These are phyloP conservation scores for Cucurbitaria berberidis DNA, from an alignment of 2,329 filamentous ascomycete genomes.

Conservation along the genomic window DNA sequence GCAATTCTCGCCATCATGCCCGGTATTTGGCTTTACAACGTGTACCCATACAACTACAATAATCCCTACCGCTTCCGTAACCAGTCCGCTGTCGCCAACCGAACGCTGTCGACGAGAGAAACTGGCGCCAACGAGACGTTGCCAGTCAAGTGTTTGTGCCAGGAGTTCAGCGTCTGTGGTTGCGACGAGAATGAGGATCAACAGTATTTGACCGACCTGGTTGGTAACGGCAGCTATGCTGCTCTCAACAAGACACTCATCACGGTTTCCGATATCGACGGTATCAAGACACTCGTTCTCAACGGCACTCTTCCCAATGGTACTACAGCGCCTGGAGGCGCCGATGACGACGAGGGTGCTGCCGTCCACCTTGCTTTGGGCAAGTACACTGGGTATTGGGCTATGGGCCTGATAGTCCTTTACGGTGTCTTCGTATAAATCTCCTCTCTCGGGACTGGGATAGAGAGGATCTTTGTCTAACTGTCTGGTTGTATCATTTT, in stretches of 20 bases:
- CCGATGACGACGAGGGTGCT: slow-evolving; percentile 36
- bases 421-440: slow-evolving; percentile 30
- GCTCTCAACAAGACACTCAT: slow-evolving; percentile 67
- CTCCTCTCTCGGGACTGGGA: neutral
- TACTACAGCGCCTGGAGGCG: slow-evolving; percentile 51
- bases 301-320: slow-evolving; percentile 76
- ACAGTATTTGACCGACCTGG: slow-evolving; percentile 65
- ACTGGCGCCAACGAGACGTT: slow-evolving; percentile 62
- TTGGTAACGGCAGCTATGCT: slow-evolving; percentile 62
- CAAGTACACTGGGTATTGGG: slow-evolving; percentile 48
- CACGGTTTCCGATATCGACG: slow-evolving; percentile 67
- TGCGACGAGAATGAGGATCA: slow-evolving; percentile 71
- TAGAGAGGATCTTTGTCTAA: neutral
- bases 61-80: slow-evolving; percentile 63
- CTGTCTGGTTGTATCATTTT: neutral
- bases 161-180: slow-evolving; percentile 63
- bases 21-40: slow-evolving; percentile 68
- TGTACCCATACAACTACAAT: slow-evolving; percentile 66
- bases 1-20: slow-evolving; percentile 64
- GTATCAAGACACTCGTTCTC: slow-evolving; percentile 68
- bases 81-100: slow-evolving; percentile 42
- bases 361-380: slow-evolving; percentile 27
- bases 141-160: slow-evolving; percentile 68
- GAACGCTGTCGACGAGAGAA: neutral
- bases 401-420: slow-evolving; percentile 47